Evolutionary conservation across 495 filamentous ascomycete genomes (phyloP), one percentile per base, ranked within the genome.

Genomic region (Trichoderma orchidacearum): DNA sequence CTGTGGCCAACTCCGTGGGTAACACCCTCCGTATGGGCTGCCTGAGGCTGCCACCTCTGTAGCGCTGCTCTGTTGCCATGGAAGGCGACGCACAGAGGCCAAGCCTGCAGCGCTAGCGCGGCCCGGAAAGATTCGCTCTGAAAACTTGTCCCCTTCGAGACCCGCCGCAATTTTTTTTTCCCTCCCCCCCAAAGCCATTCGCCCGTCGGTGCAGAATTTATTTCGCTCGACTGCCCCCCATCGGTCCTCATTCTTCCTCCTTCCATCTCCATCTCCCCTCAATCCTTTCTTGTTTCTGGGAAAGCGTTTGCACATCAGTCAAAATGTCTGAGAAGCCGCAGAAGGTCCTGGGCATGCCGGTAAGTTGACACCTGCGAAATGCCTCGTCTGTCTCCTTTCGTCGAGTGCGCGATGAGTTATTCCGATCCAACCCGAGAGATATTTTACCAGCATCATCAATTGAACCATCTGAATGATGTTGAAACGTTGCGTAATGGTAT

Each of bases 281-380:
- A 58, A 52, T 68, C 62, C 60, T 69, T 63, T 66, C 60, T 59
- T 66, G 55, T 70, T 64, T 64, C 57, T 56, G 56, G 68, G 67
- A 67, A 70, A 68, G 72, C 71, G 64, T 71, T 68, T 67, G 66
- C 72, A 61, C 62, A 70, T 64, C 58, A 60, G 68, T 70, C 69
- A 88, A 87, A 60, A 89, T 90, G 85, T 77, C 83, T 53, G 66
- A 71, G 30, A 60, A 72, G 31, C 23, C 23, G 12, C 41, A 48
- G 27, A 63, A 67, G 74, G 78, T 91, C 70, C 75, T 95, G 82
- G 90, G 90, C 80, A 93, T 96, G 89, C 90, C 85, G 67, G 84
- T 86, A 80, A 79, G 81, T 73, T 55, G 36, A 51, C 48, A n/a
- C 32, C 52, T 50, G 54, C 30, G 8, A 30, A 35, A 36, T 36